Base-by-base conservation (phyloP, 371 early-diverging fungal species). In the Nematocida homosporus region DNA sequence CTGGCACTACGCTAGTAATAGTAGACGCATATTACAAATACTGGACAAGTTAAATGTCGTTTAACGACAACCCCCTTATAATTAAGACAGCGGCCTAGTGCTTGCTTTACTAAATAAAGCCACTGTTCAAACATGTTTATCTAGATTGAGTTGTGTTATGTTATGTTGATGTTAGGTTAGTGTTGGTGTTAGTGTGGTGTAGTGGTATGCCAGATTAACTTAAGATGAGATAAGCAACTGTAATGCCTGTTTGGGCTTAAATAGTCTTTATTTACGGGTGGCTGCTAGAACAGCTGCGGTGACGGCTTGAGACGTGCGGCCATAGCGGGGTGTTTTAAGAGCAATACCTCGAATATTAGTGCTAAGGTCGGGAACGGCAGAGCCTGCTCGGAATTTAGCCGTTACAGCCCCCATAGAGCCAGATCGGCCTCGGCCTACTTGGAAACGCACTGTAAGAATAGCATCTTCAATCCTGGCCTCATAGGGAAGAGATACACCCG, bases 261-360 rank as follows among this genome's bases (percentile, higher is more conserved):
- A 18, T 18, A 18, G 18, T 18, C 18, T 18, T 44, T 54, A 69
- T 60, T 69, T 63, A 30, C 48, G 34, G 48, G 47, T 44, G 10
- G 69, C 69, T 5, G 61, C 8, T 5, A 8, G 20, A 51, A 44
- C 61, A 32, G 69, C 69, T 25, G n/a, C 38, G 13, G 30, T 34
- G 18, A 69, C 48, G 20, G 69, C 32, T 27, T 69, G 35, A 4
- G 69, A n/a, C 25, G 61, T 69, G 23, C 64, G 29, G n/a, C 63
- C 69, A 37, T 69, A 61, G 23, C 65, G 27, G 47, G 65, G 37
- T 18, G 32, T 10, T 4, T 37, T 4, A 0, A 47, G 25, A 4
- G 18, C 6, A 5, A 72, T 20, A n/a, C 75, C 75, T 35, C 59
- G 56, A 35, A 72, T 72, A 37, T 72, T 72, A 35, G 53, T 72